Base-by-base conservation (phyloP, 768 basidiomycete species). In the Agaricus bisporus region DNA sequence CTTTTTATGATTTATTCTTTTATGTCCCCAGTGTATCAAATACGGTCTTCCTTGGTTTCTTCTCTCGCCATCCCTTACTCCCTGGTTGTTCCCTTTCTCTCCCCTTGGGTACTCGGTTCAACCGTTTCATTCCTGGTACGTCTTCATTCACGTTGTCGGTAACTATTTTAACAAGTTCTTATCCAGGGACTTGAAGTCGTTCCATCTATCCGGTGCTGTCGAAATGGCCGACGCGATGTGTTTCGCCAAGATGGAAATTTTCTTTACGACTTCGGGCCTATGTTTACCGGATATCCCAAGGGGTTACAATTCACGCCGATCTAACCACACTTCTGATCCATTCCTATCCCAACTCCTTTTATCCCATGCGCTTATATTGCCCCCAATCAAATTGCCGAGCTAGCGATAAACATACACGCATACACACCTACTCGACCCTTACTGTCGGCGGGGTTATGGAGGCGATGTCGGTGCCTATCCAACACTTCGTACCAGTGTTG, bases 1-100 rank as follows among this genome's bases (percentile, higher is more conserved):
- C 12, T 46, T 46, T 22, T 42, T 42, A 26, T 17, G 38, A 39
- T 38, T 18, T 48, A 11, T 51, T 51, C 36, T 44, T 38, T 28
- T 36, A 45, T 28, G 55, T 36, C 37, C 38, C 17, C 35, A 37
- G 41, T 50, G 44, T 51, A 56, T 49, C 49, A 50, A 50, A 11
- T 50, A 46, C 22, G 10, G 29, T 35, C 32, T 39, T 50, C 38
- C 2, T 50, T 32, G 32, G 32, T 38, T 20, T 44, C 26, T 45
- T 38, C 26, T 43, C 15, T 15, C 17, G 12, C 22, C 20, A 0
- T 25, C 48, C 5, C 11, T 35, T 4, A 32, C 35, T n/a, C n/a
- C n/a, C n/a, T n/a, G n/a, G 6, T 7, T 29, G 26, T 32, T 32
- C 32, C 32, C 32, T 2, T 11, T 32, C 32, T 11, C 11, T 11